Base-by-base conservation (phyloP, 2,329 filamentous ascomycete species). In the Emericellopsis cladophorae region DNA sequence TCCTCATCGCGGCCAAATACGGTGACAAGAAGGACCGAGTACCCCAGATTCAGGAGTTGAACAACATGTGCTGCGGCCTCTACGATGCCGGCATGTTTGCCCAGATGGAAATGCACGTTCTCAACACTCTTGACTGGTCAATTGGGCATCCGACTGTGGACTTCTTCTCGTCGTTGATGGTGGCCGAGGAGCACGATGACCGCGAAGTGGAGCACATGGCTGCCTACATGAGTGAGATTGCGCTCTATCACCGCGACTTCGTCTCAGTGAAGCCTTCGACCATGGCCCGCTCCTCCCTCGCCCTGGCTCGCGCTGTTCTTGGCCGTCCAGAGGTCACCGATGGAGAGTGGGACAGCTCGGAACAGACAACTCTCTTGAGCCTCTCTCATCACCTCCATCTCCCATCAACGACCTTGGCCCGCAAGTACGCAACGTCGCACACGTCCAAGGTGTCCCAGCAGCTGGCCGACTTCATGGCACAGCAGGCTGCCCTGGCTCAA, bases 1-100 rank as follows among this genome's bases (percentile, higher is more conserved):
- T 98, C 40, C 76, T 98, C 49, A 96, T 98, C 55, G 90, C 92
- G 49, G 86, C 92, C 63, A 98, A 98, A 72, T 98, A 96, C 58
- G 90, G 90, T 44, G 92, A 98, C 66, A 90, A 92, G 71, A 98
- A 98, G 70, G 92, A 98, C 57, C 80, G 89, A 40, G 92, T 98
- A n/a, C 92, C 92, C 5, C 92, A 93, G 49, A 93, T 98, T 58
- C 81, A 87, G 58, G 92, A 98, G 61, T 72, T 98, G 49, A 95
- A 95, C 74, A 93, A 90, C 51, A 96, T 98, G 92, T 98, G 92
- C 74, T 96, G 92, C 66, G 89, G 85, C 31, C 75, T 96, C 32
- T 98, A 98, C 65, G 92, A 98, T 54, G 88, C 95, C 39, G 90
- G 95, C 66, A 98, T 98, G 92, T 98, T 98, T 67, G 90, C 89